Evolutionary conservation across 2,329 filamentous ascomycete genomes (phyloP).

Genomic region (Hirsutella rhossiliensis): DNA sequence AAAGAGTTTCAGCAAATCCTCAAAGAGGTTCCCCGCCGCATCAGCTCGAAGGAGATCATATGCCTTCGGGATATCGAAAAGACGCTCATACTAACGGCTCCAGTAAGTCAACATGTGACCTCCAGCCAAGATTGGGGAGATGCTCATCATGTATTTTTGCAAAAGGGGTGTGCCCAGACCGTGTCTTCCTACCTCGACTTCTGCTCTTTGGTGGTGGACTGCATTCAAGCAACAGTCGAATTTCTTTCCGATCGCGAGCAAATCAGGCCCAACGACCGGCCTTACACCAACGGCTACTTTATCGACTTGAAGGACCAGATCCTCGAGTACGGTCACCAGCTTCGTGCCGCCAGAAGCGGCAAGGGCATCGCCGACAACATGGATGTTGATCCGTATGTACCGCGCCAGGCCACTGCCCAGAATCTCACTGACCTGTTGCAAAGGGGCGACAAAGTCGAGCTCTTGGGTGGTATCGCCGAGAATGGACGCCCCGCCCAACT

Average conservation of each 20-base stretch:
- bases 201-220: slow-evolving; percentile 80
- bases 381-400: slow-evolving; percentile 45
- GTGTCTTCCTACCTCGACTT: slow-evolving; percentile 69
- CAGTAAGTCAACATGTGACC: slow-evolving; percentile 65
- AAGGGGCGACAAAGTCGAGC: slow-evolving; percentile 56
- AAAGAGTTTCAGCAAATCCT: slow-evolving; percentile 75
- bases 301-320: slow-evolving; percentile 94
- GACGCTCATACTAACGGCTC: slow-evolving; percentile 79
- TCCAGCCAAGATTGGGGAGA: slow-evolving; percentile 36
- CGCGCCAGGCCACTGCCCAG: slow-evolving; percentile 15
- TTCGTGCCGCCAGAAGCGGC: slow-evolving; percentile 61
- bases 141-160: slow-evolving; percentile 58
- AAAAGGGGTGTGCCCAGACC: slow-evolving; percentile 67
- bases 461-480: slow-evolving; percentile 69
- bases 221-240: slow-evolving; percentile 80
- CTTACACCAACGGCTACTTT: slow-evolving; percentile 94
- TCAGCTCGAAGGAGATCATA: slow-evolving; percentile 74
- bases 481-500: slow-evolving; percentile 78
- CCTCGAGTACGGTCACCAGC: slow-evolving; percentile 73
- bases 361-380: slow-evolving; percentile 42
- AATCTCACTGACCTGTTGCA: slow-evolving; percentile 15
- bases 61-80: slow-evolving; percentile 92
- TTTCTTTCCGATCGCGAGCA: slow-evolving; percentile 79
- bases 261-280: slow-evolving; percentile 70
- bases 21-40: slow-evolving; percentile 64